phyloP scores from a whole-genome alignment of 208 protist genomes.

The Wallacemonas sp. region DNA sequence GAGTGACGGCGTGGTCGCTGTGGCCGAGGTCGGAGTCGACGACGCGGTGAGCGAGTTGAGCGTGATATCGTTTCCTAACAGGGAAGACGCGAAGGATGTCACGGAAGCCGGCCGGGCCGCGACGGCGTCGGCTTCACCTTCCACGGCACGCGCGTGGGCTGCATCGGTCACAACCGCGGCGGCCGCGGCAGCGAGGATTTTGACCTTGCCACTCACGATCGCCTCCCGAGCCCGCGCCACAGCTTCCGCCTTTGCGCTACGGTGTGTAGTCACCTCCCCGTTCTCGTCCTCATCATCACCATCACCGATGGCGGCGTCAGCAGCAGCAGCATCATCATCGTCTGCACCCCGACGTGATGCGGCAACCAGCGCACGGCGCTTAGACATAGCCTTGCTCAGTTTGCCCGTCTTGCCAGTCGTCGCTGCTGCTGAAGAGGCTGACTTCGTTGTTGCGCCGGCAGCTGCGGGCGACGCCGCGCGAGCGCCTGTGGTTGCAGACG shows the following conservation, averaged over 20 bases:
- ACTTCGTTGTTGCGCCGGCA: no score
- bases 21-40: neutral
- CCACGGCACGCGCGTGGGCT: conserved; percentile 3
- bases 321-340: no score
- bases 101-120: neutral
- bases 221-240: neutral
- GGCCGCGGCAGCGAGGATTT: conserved; percentile 7
- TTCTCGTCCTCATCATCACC: no score
- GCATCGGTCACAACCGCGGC: conserved; percentile 11
- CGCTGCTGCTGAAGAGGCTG: no score
- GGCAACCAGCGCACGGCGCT: no score
- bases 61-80: neutral
- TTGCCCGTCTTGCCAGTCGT: neutral
- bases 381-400: neutral
- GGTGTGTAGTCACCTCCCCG: no score
- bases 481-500: neutral
- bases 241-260: neutral
- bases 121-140: neutral
- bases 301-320: no score
- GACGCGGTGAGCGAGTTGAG: neutral
- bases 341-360: no score
- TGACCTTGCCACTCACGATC: conserved; percentile 2
- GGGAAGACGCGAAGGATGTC: conserved; percentile 4
- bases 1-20: neutral
- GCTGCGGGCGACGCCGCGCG: neutral